These are phyloP conservation scores for Fusarium irregulare DNA, from an alignment of 2,329 filamentous ascomycete genomes.

Conservation along the genomic window DNA sequence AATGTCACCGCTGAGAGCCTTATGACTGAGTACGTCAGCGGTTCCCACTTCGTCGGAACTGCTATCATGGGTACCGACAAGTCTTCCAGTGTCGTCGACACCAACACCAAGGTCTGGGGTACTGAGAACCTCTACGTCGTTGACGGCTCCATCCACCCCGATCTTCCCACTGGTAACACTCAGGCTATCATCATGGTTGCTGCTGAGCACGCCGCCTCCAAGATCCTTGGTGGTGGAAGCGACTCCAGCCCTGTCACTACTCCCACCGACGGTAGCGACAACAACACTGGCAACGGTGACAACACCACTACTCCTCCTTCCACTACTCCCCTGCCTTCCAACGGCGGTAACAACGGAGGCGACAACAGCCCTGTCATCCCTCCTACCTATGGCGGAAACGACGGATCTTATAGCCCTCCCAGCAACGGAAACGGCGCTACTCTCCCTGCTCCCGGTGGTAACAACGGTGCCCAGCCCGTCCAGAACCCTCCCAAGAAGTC, in stretches of 20 bases:
- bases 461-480: background rate
- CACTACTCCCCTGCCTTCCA: slow-evolving; percentile 2
- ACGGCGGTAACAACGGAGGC: background rate
- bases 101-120: slow-evolving; percentile 72
- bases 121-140: slow-evolving; percentile 77
- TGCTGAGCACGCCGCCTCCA: slow-evolving; percentile 67
- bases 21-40: slow-evolving; percentile 63
- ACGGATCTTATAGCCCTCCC: background rate
- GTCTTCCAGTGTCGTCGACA: slow-evolving; percentile 68
- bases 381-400: background rate
- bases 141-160: slow-evolving; percentile 76
- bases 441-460: no score
- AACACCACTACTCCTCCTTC: background rate
- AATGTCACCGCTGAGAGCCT: slow-evolving; percentile 62
- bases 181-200: slow-evolving; percentile 72
- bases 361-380: background rate
- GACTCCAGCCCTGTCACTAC: slow-evolving; percentile 12
- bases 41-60: slow-evolving; percentile 68
- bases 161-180: slow-evolving; percentile 76
- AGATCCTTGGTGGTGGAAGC: slow-evolving; percentile 31
- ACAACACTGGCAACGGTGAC: background rate
- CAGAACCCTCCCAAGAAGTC: slow-evolving; percentile 8
- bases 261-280: background rate
- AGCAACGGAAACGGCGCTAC: no score
- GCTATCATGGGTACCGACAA: slow-evolving; percentile 68